Evolutionary conservation across 768 basidiomycete genomes (phyloP).

Genomic region (Lactarius quietus): DNA sequence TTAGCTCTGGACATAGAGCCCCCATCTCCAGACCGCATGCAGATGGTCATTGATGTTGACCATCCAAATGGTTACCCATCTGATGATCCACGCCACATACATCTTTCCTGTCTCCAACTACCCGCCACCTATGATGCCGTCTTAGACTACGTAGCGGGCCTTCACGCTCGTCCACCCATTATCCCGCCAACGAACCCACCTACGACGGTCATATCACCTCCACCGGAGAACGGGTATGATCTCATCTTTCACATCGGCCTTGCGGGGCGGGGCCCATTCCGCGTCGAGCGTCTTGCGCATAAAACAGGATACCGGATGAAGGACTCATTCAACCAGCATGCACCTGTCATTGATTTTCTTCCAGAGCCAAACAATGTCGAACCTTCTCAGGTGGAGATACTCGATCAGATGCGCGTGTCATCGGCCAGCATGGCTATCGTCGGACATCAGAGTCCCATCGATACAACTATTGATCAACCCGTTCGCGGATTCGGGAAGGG

Average conservation of each 20-base stretch:
- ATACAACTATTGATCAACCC: slow-evolving; percentile 19
- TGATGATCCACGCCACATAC: slow-evolving; percentile 41
- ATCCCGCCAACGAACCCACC: slow-evolving; percentile 27
- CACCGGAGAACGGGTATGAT: slow-evolving; percentile 55
- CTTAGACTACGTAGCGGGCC: slow-evolving; percentile 48
- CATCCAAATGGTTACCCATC: slow-evolving; percentile 23
- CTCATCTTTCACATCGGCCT: slow-evolving; percentile 71
- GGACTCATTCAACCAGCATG: slow-evolving; percentile 56
- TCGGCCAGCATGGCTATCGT: slow-evolving; percentile 13
- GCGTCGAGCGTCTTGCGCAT: slow-evolving; percentile 64
- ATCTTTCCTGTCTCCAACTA: slow-evolving; percentile 56
- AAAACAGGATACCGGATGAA: slow-evolving; percentile 70
- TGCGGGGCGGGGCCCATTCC: slow-evolving; percentile 61
- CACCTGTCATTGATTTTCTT: slow-evolving; percentile 39
- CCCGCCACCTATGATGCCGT: slow-evolving; percentile 60
- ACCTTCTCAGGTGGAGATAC: slow-evolving; percentile 38
- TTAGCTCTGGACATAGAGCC: slow-evolving; percentile 31
- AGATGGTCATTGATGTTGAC: slow-evolving; percentile 21
- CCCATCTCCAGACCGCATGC: slow-evolving; percentile 27
- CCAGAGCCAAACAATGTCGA: slow-evolving; percentile 26
- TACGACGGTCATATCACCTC: slow-evolving; percentile 41
- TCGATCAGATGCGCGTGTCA: slow-evolving; percentile 35
- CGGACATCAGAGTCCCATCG: slow-evolving; percentile 6
- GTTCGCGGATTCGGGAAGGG: slow-evolving; percentile 33
- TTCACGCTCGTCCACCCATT: slow-evolving; percentile 59